phyloP scores from a whole-genome alignment of 2,329 filamentous ascomycete species.

The Plenodomus tracheiphilus region DNA sequence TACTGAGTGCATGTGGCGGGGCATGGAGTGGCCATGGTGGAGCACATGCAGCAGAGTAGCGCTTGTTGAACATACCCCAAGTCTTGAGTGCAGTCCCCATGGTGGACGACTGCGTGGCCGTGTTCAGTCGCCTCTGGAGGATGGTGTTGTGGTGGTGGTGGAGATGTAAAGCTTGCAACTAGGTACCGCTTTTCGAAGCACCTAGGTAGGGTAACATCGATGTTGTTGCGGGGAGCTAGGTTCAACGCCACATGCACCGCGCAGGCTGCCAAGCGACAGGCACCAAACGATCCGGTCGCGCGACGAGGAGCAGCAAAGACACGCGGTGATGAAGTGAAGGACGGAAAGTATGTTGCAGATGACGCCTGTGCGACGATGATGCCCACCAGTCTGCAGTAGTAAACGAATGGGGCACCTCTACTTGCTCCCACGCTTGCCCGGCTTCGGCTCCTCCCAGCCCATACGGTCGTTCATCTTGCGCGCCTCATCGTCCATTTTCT shows the following conservation, averaged over 20 bases:
- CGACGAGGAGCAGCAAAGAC: no score
- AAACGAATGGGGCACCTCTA: no score
- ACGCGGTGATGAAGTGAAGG: no score
- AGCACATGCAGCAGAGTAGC: neutral
- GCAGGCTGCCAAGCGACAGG: no score
- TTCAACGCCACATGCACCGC: conserved; percentile 26
- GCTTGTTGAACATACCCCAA: conserved; percentile 34
- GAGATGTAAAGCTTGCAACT: conserved; percentile 7
- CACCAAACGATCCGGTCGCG: no score
- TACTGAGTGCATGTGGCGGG: conserved; percentile 7
- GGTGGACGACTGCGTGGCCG: conserved; percentile 8
- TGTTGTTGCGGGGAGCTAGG: conserved; percentile 30
- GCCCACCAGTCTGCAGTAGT: no score
- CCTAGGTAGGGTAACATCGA: no score
- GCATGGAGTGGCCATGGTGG: conserved; percentile 5
- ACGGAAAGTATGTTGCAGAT: no score
- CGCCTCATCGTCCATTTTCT: conserved; percentile 80
- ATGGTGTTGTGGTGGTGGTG: conserved; percentile 9
- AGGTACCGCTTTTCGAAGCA: no score
- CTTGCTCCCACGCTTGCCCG: conserved; percentile 10
- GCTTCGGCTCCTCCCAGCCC: conserved; percentile 28
- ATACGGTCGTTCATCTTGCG: conserved; percentile 73
- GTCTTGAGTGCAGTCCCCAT: conserved; percentile 44
- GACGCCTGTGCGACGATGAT: no score
- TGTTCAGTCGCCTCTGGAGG: neutral